These are phyloP conservation scores for Moniliophthora roreri DNA, from an alignment of 1,284 basidiomycete genomes.

Conservation along the genomic window DNA sequence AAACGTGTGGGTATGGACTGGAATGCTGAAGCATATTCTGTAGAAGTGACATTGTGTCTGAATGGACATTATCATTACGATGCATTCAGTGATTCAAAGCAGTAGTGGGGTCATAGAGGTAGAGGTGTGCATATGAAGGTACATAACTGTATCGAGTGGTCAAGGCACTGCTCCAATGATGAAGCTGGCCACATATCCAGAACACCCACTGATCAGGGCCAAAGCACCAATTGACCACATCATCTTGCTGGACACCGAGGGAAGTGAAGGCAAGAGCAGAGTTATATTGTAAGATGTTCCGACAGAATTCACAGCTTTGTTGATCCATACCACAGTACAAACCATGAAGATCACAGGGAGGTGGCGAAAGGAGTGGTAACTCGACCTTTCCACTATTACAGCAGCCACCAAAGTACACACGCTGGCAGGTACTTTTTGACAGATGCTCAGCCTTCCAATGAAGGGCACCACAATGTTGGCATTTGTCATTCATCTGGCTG, in stretches of 20 bases:
- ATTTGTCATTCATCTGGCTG: conserved; percentile 19
- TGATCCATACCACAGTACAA: conserved; percentile 19
- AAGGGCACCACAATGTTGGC: conserved; percentile 20
- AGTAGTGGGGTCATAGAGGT: background rate
- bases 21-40: background rate
- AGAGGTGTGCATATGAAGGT: conserved; percentile 1
- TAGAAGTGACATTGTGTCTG: background rate
- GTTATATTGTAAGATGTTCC: conserved; percentile 34
- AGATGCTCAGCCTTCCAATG: conserved; percentile 20
- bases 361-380: conserved; percentile 7
- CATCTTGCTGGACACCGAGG: conserved; percentile 21
- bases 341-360: conserved; percentile 12
- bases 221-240: background rate
- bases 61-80: background rate
- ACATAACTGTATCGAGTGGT: background rate
- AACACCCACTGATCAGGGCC: conserved; percentile 8
- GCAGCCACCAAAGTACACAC: conserved; percentile 24
- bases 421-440: background rate
- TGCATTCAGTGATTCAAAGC: background rate
- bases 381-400: conserved; percentile 24
- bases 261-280: conserved; percentile 39
- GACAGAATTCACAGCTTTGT: conserved; percentile 19
- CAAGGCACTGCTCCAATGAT: background rate
- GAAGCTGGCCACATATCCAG: background rate
- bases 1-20: background rate